Evolutionary conservation across 1,139 yeast genomes (phyloP), one percentile per base, ranked within the genome.

Genomic region (Pichia sp.): DNA sequence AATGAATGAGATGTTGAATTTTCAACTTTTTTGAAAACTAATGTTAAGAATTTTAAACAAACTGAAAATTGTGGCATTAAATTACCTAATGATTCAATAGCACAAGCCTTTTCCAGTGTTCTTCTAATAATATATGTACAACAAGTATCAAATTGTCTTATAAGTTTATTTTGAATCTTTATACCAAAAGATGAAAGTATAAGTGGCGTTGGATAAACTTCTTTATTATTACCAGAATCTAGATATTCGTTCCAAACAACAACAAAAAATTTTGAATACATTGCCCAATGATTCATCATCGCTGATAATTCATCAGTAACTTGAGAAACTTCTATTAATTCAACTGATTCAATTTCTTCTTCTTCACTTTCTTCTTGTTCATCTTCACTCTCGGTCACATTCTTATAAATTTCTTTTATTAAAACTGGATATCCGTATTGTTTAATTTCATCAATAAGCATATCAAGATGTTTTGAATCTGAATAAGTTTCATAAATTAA

Each of bases 401-500:
- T 38, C 23, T 37, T 39, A 19, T 43, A 43, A 31, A 58, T 52
- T 26, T 61, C 57, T 11, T 55, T 61, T 1, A 66, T 55, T 26
- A 76, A 57, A 1, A 64, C 52, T 1, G 80, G 80, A 59, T 79
- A 87, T 11, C 69, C 67, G 53, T 84, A 83, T 16, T 68, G 56
- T 25, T 68, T 64, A 33, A 86, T 71, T 35, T 81, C 87, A 41
- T 70, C 71, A 20, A 83, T 54, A 13, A 72, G 59, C 48, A 76
- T 70, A 29, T 72, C 77, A 10, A 87, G 58, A 31, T 82, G 69
- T 48, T 86, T 72, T 37, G 76, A 72, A 51, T 86, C 96, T 67
- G 80, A 78, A 57, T 87, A 87, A 0, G 94, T 86, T 59, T 91
- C 97, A 42, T 86, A 70, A 10, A 91, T 83, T 36, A 91, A 66